Percentiles rank a stretch among this genome's conserved stretches.
Conservation (phyloP, 176 grass and related monocot species). For the Miscanthus lutarioriparius region DNA sequence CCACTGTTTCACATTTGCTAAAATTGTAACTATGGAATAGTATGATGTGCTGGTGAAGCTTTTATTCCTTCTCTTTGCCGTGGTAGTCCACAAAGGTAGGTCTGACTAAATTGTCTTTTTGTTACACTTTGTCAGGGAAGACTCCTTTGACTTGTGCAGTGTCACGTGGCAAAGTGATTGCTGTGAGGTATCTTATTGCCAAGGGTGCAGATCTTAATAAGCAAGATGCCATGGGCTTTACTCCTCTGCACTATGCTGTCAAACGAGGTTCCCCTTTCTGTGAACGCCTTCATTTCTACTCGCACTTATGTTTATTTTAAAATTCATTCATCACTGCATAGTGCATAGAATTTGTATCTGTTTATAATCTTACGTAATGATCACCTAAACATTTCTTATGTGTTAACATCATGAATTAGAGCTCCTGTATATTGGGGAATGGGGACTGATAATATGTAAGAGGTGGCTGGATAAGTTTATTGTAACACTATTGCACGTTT, state of each 20-base stretch:
- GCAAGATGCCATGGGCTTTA: conserved; percentile 25
- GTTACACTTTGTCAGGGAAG: conserved; percentile 24
- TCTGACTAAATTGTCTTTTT: not conserved
- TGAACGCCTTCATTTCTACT: conserved; percentile 8
- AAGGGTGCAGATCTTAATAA: conserved; percentile 42
- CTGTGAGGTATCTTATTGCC: conserved; percentile 41
- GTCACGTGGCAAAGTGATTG: conserved; percentile 27
- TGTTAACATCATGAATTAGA: not conserved
- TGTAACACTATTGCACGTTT: not conserved
- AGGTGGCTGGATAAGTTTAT: not conserved
- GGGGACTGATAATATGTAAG: not conserved
- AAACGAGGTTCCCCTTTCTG: conserved; percentile 24
- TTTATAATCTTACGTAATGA: not conserved
- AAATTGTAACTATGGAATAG: not conserved
- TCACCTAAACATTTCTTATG: not conserved
- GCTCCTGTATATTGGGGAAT: not conserved
- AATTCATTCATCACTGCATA: not conserved
- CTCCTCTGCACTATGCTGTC: conserved; percentile 46
- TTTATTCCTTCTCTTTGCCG: conserved; percentile 1
- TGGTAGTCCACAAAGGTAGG: not conserved
- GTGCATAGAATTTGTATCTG: not conserved
- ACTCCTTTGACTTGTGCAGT: conserved; percentile 42
- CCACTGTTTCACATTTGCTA: not conserved
- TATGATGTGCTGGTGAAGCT: not conserved
- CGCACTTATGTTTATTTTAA: not conserved